Evolutionary conservation across 148 eudicot species (phyloP).

Genomic region (Rheum nobile): DNA sequence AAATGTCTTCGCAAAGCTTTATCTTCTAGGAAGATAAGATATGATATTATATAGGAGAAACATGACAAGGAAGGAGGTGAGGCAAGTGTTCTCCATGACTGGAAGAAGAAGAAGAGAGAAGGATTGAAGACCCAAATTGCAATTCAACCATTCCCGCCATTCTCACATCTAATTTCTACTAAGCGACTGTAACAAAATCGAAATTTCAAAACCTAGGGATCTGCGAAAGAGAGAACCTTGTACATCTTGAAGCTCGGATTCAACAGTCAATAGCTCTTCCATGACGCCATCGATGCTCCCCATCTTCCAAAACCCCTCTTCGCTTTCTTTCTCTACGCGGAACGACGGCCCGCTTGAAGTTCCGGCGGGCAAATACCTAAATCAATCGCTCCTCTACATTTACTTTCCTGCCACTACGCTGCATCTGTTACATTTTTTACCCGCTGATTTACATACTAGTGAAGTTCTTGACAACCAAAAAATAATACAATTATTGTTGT

Average conservation of each 20-base stretch:
- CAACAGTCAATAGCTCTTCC: conserved; percentile 54
- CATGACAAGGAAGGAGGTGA: not conserved
- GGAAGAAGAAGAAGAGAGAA: not conserved
- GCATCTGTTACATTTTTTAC: too few relatives aligned
- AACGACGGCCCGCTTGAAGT: too few relatives aligned
- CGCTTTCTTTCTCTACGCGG: not conserved
- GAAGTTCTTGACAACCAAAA: too few relatives aligned
- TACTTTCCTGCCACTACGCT: too few relatives aligned
- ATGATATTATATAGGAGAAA: not conserved
- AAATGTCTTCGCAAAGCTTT: not conserved
- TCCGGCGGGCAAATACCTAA: too few relatives aligned
- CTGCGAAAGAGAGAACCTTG: conserved; percentile 29
- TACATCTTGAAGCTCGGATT: conserved; percentile 65
- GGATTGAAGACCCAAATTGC: not conserved
- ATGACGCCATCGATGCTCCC: conserved; percentile 32
- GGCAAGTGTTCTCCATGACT: too few relatives aligned
- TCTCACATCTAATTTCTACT: not conserved
- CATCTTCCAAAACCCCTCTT: conserved; percentile 12
- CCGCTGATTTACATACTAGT: too few relatives aligned
- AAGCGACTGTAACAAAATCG: not conserved
- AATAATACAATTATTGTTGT: too few relatives aligned
- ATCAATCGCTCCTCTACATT: too few relatives aligned
- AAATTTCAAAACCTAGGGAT: not conserved
- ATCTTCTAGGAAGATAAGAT: not conserved
- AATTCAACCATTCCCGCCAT: not conserved